phyloP scores from a whole-genome alignment of 2,329 filamentous ascomycete species.

The Clarireedia paspali region DNA sequence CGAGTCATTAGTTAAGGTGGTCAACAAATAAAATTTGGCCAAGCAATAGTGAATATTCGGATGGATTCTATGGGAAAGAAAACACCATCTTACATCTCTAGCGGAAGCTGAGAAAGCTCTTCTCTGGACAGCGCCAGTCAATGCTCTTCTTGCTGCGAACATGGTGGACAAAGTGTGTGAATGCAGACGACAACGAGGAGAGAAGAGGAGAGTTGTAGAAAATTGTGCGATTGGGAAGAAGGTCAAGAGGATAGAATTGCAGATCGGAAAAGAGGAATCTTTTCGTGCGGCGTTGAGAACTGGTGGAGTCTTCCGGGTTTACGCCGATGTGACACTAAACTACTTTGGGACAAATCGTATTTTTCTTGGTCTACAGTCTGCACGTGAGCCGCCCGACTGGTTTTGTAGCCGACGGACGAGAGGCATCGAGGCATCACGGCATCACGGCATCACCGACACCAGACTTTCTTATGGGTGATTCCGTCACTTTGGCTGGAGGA shows the following conservation, averaged over 20 bases:
- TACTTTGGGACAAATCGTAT: too few relatives aligned
- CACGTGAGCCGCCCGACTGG: too few relatives aligned
- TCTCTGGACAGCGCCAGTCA: constrained; percentile 54
- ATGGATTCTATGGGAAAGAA: constrained; percentile 7
- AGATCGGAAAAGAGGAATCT: neutral
- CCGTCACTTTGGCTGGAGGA: too few relatives aligned
- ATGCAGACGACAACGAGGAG: neutral
- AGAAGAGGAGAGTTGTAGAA: constrained; percentile 10
- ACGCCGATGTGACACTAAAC: neutral
- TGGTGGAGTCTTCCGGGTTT: neutral
- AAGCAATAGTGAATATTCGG: constrained; percentile 7
- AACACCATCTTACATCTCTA: constrained; percentile 52
- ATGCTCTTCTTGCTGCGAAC: constrained; percentile 62
- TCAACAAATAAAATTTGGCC: constrained; percentile 8
- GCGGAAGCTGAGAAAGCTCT: constrained; percentile 76
- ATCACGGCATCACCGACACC: too few relatives aligned
- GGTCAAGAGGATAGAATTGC: neutral
- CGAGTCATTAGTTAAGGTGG: constrained; percentile 18
- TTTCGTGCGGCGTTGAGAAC: neutral
- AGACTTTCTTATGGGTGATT: too few relatives aligned
- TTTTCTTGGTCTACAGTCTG: too few relatives aligned
- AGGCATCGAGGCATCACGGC: too few relatives aligned
- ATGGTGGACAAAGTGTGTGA: constrained; percentile 37
- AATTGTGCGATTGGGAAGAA: constrained; percentile 1
- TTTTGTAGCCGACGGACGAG: too few relatives aligned